Conservation (phyloP, 2,329 filamentous ascomycete genomes). For the Ceratocystis variospora region DNA sequence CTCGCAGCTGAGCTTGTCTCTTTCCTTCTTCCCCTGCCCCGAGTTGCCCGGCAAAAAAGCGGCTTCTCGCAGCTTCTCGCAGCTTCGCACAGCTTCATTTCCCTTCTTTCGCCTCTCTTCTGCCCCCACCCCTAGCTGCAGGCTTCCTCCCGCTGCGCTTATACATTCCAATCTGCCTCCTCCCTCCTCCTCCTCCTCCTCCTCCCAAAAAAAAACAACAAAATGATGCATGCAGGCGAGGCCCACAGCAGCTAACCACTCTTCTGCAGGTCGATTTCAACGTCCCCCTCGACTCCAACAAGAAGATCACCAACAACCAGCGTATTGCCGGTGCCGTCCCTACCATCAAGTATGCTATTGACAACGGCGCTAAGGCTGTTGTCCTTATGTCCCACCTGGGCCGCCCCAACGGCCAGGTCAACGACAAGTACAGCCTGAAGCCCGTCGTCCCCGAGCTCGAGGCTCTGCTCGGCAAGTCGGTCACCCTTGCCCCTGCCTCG, state of each 20-base stretch:
- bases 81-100: not conserved
- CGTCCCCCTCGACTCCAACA: slow-evolving; percentile 83
- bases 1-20: no score
- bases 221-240: not conserved
- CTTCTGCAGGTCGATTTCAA: slow-evolving; percentile 86
- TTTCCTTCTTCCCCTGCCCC: not conserved
- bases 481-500: slow-evolving; percentile 80
- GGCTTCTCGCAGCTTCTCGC: not conserved
- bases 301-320: slow-evolving; percentile 95
- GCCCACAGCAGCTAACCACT: slow-evolving; percentile 1
- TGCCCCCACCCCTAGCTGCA: not conserved
- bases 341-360: slow-evolving; percentile 87
- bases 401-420: slow-evolving; percentile 78
- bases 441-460: slow-evolving; percentile 83
- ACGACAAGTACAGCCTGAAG: slow-evolving; percentile 88
- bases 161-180: not conserved
- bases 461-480: slow-evolving; percentile 72
- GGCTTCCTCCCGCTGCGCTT: not conserved
- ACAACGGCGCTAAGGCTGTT: slow-evolving; percentile 81
- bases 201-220: no score
- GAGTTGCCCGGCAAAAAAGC: not conserved
- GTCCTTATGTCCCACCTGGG: slow-evolving; percentile 98
- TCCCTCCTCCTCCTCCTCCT: no score
- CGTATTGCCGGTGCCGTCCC: slow-evolving; percentile 91
- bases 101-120: not conserved